Evolutionary conservation across 176 grass and related monocot species (phyloP), one percentile per base, ranked within the genome.

Genomic region (Thinopyrum elongatum): DNA sequence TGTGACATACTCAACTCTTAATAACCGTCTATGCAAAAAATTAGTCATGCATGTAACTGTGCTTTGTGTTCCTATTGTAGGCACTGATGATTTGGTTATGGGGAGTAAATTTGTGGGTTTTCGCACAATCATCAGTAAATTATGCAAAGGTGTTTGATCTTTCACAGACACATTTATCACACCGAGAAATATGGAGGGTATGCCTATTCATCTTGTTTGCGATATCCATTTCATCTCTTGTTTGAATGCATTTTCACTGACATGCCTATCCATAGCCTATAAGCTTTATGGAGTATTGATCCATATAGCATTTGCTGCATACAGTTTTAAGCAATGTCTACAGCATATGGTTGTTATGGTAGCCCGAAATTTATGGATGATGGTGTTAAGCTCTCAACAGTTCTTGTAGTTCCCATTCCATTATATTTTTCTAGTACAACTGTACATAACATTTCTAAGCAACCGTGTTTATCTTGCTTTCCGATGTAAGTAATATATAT

Each of bases 61-160:
- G 44, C 16, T 76, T 85, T 51, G 51, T 87, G 78, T 82, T 79
- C 49, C 83, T 76, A 34, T 70, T 90, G 30, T 76, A 99, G 97
- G 95, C 94, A 42, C 83, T 99, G 82, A 94, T 94, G 94, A 93
- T 99, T 90, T 99, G 97, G 97, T 84, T 99, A 13, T 99, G 97
- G 97, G 97, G 97, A 80, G 65, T 99, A 79, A 99, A 97, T 87
- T 78, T 99, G 75, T 99, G 97, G 92, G 94, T 97, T 41, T 99
- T 99, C 75, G 79, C 92, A 0, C 94, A 94, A 77, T 99, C 97
- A 78, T 90, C 94, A 65, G 85, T 96, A 23, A 99, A 86, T 67
- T 99, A 96, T 83, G 80, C 92, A 72, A 93, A 76, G 85, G 87
- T 99, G 70, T 99, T 99, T 90, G 94, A 99, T 94, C 94, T 99